Conservation (phyloP, 345 rosid species). For the Sisymbrium altissimum region DNA sequence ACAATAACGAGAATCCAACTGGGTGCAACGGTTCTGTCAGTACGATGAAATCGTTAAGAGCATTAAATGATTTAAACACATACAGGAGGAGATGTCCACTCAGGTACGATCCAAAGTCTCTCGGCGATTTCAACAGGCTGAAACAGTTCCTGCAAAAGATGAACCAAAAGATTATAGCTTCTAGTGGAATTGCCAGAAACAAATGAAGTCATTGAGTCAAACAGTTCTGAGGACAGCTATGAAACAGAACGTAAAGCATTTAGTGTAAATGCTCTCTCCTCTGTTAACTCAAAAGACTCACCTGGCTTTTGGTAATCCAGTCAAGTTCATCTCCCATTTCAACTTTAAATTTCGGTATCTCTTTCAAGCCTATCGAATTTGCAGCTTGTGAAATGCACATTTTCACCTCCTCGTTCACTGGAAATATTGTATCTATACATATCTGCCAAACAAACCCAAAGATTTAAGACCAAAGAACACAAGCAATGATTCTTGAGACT, state of each 20-base stretch:
- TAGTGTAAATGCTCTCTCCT: neutral
- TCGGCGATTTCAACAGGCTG: conserved; percentile 59
- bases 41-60: conserved; percentile 10
- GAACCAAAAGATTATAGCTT: conserved; percentile 1
- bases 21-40: neutral
- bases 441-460: conserved; percentile 40
- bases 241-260: neutral
- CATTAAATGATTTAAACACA: conserved; percentile 35
- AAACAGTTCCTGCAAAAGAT: conserved; percentile 63
- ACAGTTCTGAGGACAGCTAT: neutral
- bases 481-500: conserved; percentile 2
- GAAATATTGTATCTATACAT: conserved; percentile 64
- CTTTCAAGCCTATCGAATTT: conserved; percentile 63
- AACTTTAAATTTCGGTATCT: conserved; percentile 57
- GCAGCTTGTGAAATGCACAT: conserved; percentile 65
- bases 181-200: neutral
- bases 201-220: neutral
- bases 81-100: conserved; percentile 83
- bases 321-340: conserved; percentile 54
- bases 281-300: conserved; percentile 7
- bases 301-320: conserved; percentile 81
- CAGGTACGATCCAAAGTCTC: conserved; percentile 86
- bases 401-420: conserved; percentile 52
- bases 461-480: conserved; percentile 1
- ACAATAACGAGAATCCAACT: neutral